Evolutionary conservation across 768 basidiomycete species (phyloP), one percentile per base, ranked within the genome.

Genomic region (Punctularia strigosozonata): DNA sequence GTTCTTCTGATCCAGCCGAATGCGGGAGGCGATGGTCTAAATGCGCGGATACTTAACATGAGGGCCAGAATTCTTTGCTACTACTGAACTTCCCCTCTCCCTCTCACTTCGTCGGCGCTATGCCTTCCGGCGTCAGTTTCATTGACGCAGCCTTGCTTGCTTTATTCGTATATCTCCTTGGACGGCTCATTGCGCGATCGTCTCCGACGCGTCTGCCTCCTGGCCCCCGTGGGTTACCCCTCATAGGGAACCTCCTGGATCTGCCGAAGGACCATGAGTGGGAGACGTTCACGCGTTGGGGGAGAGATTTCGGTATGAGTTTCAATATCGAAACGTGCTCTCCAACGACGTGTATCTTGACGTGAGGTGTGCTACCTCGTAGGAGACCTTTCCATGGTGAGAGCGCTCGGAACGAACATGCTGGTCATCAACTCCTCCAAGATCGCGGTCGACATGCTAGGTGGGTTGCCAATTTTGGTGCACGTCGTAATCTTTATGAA

Each of bases 131-230:
- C 26, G 18, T 42, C 10, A 36, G 37, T 5, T n/a, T 37, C 13
- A 40, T 49, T 20, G 48, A 48, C 24, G 14, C 24, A 8, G 13
- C 22, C 36, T 18, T 22, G 7, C 12, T 13, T 10, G 7, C 13
- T 14, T 10, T 22, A 6, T 7, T 22, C 8, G 10, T 6, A 8
- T 10, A 12, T 6, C 19, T 35, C 12, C 33, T 20, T 17, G 18
- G 10, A 19, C 33, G 33, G 10, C 13, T 35, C 12, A 8, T 26
- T 18, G 6, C 6, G 37, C 25, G 21, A 19, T 45, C 58, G 24
- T n/a, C n/a, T n/a, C 50, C 57, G 6, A 57, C 57, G 24, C 53
- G 54, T 14, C 33, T 63, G n/a, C 52, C 54, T 5, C 57, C 57
- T 5, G 57, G 57, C 6, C 57, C 57, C 0, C 38, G 22, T 20